phyloP scores from a whole-genome alignment of 305 asterid species.

The Petunia hybrid region DNA sequence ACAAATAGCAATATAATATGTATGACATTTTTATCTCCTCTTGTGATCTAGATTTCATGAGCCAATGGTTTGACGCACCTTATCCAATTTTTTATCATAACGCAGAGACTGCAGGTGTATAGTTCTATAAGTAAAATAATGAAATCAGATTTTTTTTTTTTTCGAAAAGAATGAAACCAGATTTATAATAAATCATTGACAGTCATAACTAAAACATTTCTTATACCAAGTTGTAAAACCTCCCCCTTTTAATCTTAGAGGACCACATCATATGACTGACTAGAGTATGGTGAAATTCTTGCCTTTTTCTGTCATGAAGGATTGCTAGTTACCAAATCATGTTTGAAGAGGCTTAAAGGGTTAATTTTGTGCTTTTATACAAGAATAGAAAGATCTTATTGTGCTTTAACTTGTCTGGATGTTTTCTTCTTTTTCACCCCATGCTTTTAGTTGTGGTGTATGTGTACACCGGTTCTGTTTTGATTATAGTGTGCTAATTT shows the following conservation, averaged over 20 bases:
- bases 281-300: not conserved
- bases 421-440: not conserved
- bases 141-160: too few species aligned
- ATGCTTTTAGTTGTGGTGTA: not conserved
- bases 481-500: not conserved
- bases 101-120: too few species aligned
- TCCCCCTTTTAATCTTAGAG: not conserved
- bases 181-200: not conserved
- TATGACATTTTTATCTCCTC: too few species aligned
- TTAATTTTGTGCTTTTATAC: not conserved
- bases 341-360: not conserved
- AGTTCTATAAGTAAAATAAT: too few species aligned
- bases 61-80: too few species aligned
- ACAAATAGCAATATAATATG: too few species aligned
- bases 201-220: not conserved
- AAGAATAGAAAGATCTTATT: not conserved
- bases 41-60: too few species aligned
- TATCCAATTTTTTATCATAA: too few species aligned
- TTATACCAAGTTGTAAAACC: not conserved
- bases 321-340: not conserved
- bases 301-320: not conserved
- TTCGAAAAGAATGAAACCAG: not conserved
- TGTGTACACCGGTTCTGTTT: not conserved
- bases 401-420: not conserved
- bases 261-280: not conserved